phyloP scores from a whole-genome alignment of 2,329 filamentous ascomycete genomes.

The Aspergillus alliaceus region DNA sequence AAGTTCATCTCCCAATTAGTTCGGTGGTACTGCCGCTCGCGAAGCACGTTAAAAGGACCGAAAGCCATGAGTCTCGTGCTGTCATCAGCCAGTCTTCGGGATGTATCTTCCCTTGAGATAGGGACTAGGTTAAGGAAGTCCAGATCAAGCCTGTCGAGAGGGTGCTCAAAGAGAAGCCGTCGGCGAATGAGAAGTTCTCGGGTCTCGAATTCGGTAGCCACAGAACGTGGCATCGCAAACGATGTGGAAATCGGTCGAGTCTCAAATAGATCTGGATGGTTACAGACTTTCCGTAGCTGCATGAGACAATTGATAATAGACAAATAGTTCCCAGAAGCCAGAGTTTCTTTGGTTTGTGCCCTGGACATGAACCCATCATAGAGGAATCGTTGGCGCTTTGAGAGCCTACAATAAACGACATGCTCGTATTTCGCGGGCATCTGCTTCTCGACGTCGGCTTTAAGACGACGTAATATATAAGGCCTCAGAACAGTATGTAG shows the following conservation, averaged over 20 bases:
- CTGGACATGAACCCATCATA: conserved; percentile 96
- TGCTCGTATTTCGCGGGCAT: conserved; percentile 99
- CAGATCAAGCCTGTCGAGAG: conserved; percentile 66
- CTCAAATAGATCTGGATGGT: conserved; percentile 95
- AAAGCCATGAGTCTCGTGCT: conserved; percentile 70
- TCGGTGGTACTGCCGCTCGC: conserved; percentile 65
- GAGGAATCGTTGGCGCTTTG: conserved; percentile 89
- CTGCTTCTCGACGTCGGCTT: conserved; percentile 97
- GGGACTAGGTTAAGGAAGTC: conserved; percentile 79
- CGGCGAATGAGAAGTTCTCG: conserved; percentile 70
- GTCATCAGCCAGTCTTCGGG: conserved; percentile 51
- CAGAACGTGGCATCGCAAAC: conserved; percentile 83
- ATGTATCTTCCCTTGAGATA: conserved; percentile 66
- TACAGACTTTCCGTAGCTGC: conserved; percentile 97
- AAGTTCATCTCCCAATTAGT: conserved; percentile 58
- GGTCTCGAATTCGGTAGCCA: conserved; percentile 70
- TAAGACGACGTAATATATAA: conserved; percentile 85
- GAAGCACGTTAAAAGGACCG: conserved; percentile 66
- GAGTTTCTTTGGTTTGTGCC: conserved; percentile 81
- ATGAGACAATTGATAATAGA: conserved; percentile 98
- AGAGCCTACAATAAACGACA: conserved; percentile 91
- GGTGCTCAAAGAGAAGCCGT: conserved; percentile 61
- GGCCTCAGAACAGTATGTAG: conserved; percentile 91
- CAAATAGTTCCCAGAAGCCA: conserved; percentile 91
- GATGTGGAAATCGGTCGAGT: conserved; percentile 96